These are phyloP conservation scores for Ustilago hordei DNA, from an alignment of 1,284 basidiomycete genomes.

Conservation along the genomic window DNA sequence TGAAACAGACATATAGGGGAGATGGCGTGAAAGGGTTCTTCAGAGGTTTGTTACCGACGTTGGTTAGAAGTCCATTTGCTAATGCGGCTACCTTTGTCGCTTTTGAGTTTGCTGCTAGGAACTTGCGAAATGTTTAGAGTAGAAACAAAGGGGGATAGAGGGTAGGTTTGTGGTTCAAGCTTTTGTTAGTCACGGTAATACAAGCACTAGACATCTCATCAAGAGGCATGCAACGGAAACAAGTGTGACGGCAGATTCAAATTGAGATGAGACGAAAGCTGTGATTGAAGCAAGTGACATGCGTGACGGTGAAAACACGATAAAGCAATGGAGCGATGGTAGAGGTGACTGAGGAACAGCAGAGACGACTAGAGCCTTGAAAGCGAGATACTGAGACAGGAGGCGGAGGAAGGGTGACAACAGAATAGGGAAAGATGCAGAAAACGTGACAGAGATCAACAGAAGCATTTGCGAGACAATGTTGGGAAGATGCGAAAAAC, in stretches of 20 bases:
- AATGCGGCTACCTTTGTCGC: constrained; percentile 68
- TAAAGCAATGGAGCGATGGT: neutral
- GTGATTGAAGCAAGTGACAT: neutral
- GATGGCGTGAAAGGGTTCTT: constrained; percentile 89
- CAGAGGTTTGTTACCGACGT: constrained; percentile 87
- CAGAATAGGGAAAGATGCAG: neutral
- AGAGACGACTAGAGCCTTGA: neutral
- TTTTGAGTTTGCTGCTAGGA: constrained; percentile 58
- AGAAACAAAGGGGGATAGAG: neutral
- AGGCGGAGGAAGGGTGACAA: no score
- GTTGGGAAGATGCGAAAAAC: neutral
- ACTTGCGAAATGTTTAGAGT: constrained; percentile 28
- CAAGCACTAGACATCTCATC: neutral
- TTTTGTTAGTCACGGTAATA: neutral
- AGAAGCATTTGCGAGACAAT: no score
- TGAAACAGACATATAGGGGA: constrained; percentile 81
- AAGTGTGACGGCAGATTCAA: neutral
- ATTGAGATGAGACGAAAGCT: no score
- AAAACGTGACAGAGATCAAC: neutral
- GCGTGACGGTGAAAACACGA: neutral
- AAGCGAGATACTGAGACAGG: no score
- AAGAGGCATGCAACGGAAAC: neutral
- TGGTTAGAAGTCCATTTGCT: constrained; percentile 76
- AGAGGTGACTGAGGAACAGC: neutral
- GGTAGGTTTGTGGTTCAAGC: neutral